Evolutionary conservation across 345 rosid species (phyloP).

Genomic region (Ceriops decandra): DNA sequence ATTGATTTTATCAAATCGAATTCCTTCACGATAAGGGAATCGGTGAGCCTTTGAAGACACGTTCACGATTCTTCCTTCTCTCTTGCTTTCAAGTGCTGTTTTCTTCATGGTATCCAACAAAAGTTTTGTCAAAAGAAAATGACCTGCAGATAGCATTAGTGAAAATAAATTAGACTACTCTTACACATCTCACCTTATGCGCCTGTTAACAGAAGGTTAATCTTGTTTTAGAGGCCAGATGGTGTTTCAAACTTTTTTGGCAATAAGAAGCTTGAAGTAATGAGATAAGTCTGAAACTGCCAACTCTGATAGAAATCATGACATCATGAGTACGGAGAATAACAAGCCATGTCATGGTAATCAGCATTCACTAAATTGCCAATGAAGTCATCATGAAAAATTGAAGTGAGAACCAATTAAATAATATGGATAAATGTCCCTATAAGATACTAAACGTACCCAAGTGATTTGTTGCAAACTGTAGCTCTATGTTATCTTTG

Average conservation of each 20-base stretch:
- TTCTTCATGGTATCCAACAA: constrained; percentile 72
- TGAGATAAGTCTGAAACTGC: too few species aligned
- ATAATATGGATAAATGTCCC: too few species aligned
- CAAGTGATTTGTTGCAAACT: constrained; percentile 54
- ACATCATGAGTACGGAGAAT: too few species aligned
- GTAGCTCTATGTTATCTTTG: constrained; percentile 46
- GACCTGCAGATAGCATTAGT: constrained; percentile 42
- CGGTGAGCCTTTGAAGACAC: constrained; percentile 71
- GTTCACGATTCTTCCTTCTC: constrained; percentile 66
- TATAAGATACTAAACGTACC: constrained; percentile 21
- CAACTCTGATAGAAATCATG: too few species aligned
- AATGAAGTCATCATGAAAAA: too few species aligned
- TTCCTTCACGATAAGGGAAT: constrained; percentile 49
- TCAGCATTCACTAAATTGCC: too few species aligned
- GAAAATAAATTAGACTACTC: background rate
- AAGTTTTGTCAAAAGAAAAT: constrained; percentile 66
- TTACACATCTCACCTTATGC: background rate
- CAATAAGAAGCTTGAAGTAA: too few species aligned
- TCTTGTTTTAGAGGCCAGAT: background rate
- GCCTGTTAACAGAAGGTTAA: background rate
- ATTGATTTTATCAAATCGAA: constrained; percentile 58
- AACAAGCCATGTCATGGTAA: too few species aligned
- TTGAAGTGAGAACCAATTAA: too few species aligned
- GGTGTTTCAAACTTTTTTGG: too few species aligned
- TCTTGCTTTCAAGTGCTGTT: constrained; percentile 48